Evolutionary conservation across 306 rosid species (phyloP).

Genomic region (Begonia masoniana): DNA sequence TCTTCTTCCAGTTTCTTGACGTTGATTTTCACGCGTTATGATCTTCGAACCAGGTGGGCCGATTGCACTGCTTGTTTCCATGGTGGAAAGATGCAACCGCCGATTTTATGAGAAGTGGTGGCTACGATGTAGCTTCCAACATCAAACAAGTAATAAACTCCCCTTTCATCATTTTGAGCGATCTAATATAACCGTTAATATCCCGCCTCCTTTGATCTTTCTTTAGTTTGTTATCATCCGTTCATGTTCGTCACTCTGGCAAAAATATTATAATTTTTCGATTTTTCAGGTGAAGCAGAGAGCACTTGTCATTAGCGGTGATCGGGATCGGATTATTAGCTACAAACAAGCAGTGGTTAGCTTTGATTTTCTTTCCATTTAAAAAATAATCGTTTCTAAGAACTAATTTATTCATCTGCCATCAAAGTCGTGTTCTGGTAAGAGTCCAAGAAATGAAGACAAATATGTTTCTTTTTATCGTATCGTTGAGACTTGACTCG

Average conservation of each 20-base stretch:
- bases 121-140: conserved; percentile 28
- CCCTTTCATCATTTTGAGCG: neutral
- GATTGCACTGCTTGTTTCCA: conserved; percentile 41
- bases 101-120: conserved; percentile 35
- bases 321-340: conserved; percentile 29
- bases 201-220: too few species aligned
- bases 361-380: conserved; percentile 2
- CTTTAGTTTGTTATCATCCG: too few species aligned
- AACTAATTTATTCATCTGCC: too few species aligned
- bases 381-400: too few species aligned
- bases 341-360: conserved; percentile 41
- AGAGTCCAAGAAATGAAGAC: too few species aligned
- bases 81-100: conserved; percentile 48
- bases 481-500: too few species aligned
- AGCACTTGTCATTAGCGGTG: conserved; percentile 36
- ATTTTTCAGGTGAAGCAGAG: conserved; percentile 33
- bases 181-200: too few species aligned
- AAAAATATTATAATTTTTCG: too few species aligned
- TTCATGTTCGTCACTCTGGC: too few species aligned
- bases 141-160: conserved; percentile 27
- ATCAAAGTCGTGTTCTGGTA: too few species aligned
- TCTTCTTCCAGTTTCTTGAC: too few species aligned
- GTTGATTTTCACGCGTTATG: neutral
- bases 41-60: conserved; percentile 25
- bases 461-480: too few species aligned